phyloP scores from a whole-genome alignment of 2,329 filamentous ascomycete genomes.

The Chrysoporthe deuterocubensis region DNA sequence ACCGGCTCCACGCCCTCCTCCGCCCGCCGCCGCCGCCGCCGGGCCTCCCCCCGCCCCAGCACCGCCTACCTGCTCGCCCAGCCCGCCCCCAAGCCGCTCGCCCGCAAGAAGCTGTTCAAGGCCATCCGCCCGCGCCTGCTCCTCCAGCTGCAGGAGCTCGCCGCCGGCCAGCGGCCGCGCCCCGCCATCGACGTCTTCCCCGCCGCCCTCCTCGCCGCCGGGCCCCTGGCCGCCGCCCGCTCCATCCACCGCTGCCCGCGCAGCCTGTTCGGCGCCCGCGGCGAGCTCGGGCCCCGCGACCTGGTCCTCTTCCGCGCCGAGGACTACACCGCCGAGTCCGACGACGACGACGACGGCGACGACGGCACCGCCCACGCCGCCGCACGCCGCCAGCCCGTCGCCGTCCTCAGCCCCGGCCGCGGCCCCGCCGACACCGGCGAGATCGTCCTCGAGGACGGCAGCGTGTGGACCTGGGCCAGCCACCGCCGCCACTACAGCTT shows the following conservation, averaged over 20 bases:
- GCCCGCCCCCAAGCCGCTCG: constrained; percentile 62
- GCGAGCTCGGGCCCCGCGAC: constrained; percentile 69
- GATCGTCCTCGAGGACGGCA: constrained; percentile 68
- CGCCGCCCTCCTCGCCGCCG: constrained; percentile 60
- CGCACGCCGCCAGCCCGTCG: constrained; percentile 57
- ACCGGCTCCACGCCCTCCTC: constrained; percentile 14
- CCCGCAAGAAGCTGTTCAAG: constrained; percentile 67
- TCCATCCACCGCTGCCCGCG: constrained; percentile 65
- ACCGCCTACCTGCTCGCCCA: constrained; percentile 71
- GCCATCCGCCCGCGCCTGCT: constrained; percentile 70
- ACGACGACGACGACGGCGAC: constrained; percentile 55
- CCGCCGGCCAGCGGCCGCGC: constrained; percentile 59
- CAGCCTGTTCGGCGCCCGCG: constrained; percentile 62
- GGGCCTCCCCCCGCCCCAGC: constrained; percentile 57
- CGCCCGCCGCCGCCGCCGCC: constrained; percentile 38
- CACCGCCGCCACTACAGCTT: constrained; percentile 69
- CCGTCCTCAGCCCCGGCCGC: constrained; percentile 67
- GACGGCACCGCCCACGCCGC: constrained; percentile 34
- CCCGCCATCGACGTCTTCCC: constrained; percentile 77
- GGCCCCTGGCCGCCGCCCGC: constrained; percentile 60
- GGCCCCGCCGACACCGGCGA: constrained; percentile 60
- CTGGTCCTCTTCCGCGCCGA: constrained; percentile 74
- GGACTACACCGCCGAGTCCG: constrained; percentile 55
- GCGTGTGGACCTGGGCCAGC: constrained; percentile 59
- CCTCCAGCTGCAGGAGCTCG: constrained; percentile 73